Evolutionary conservation across 2,329 filamentous ascomycete genomes (phyloP).

Genomic region (Epichloe glyceriae): DNA sequence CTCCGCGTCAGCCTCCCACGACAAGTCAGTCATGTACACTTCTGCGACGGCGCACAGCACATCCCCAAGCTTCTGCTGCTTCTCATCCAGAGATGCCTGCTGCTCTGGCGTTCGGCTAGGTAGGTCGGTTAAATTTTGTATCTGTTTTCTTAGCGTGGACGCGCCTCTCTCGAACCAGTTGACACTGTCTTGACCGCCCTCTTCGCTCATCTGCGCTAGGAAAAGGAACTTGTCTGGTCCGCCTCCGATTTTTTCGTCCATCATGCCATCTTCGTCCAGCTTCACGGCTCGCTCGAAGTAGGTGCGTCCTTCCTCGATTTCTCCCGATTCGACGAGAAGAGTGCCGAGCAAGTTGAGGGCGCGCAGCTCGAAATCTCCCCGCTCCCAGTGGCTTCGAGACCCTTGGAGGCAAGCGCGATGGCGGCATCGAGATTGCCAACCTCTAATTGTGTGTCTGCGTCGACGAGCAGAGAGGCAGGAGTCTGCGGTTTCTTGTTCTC

Average conservation of each 20-base stretch:
- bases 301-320: conserved; percentile 59
- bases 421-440: conserved; percentile 30
- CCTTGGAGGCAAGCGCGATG: conserved; percentile 26
- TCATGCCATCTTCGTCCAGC: conserved; percentile 62
- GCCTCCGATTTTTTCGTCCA: conserved; percentile 60
- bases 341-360: conserved; percentile 69
- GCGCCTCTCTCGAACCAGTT: conserved; percentile 60
- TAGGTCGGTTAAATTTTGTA: conserved; percentile 46
- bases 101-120: conserved; percentile 25
- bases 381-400: conserved; percentile 29
- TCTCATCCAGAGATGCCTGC: conserved; percentile 43
- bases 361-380: conserved; percentile 41
- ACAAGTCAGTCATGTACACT: conserved; percentile 98
- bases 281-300: conserved; percentile 62
- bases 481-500: conserved; percentile 21
- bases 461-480: conserved; percentile 20
- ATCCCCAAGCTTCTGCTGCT: conserved; percentile 70
- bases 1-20: conserved; percentile 86
- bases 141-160: conserved; percentile 55
- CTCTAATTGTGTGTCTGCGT: conserved; percentile 29
- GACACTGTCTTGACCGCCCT: conserved; percentile 53
- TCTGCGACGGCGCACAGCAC: conserved; percentile 91
- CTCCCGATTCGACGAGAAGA: conserved; percentile 70
- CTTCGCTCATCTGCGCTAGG: conserved; percentile 76
- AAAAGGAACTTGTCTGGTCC: conserved; percentile 91